These are phyloP conservation scores for Puccinia triticina DNA, from an alignment of 1,284 basidiomycete genomes.

Conservation along the genomic window DNA sequence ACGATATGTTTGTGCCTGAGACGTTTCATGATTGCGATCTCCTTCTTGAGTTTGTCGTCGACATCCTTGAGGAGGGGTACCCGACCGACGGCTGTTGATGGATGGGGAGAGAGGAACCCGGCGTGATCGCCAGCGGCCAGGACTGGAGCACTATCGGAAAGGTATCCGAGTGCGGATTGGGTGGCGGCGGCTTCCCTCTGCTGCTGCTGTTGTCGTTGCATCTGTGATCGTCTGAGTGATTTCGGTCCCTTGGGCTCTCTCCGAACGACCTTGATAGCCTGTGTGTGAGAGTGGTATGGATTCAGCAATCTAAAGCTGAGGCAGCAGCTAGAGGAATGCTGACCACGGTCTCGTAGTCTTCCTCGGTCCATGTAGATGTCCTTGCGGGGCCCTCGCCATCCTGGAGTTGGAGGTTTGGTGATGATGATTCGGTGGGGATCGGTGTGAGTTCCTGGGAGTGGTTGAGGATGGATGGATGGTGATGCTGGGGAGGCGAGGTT, in stretches of 20 bases:
- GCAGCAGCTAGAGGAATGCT: neutral
- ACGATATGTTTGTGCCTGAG: conserved; percentile 89
- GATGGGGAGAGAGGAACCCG: neutral
- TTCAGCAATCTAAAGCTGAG: neutral
- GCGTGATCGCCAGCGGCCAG: neutral
- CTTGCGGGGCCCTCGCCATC: neutral
- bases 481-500: conserved; percentile 20
- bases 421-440: neutral
- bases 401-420: neutral
- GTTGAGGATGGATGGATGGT: neutral
- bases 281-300: neutral
- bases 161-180: neutral
- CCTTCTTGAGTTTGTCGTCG: conserved; percentile 78
- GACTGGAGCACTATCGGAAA: neutral
- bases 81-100: neutral
- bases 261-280: conserved; percentile 51
- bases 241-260: conserved; percentile 50
- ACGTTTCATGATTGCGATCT: conserved; percentile 99
- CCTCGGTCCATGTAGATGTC: conserved; percentile 8
- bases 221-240: conserved; percentile 46
- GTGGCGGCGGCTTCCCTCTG: conserved; percentile 10
- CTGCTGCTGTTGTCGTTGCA: conserved; percentile 40
- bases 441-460: neutral
- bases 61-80: conserved; percentile 56
- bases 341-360: conserved; percentile 52